Base-by-base conservation (phyloP, 2,329 filamentous ascomycete species). In the Diplodia corticola region DNA sequence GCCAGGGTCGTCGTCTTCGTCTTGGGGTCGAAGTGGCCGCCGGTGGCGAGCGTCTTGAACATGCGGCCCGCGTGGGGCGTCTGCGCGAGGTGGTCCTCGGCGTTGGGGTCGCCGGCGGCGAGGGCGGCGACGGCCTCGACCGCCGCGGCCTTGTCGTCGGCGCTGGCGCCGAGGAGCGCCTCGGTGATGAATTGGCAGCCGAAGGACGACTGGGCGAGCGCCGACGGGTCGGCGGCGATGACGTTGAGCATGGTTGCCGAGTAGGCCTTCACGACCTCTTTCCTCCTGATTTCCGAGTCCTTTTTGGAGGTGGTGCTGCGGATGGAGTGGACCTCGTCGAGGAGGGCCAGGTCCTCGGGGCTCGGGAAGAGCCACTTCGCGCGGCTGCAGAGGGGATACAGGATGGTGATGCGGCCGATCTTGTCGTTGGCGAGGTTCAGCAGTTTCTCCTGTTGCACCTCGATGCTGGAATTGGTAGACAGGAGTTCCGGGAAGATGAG, bases 261-360 rank as follows among this genome's bases (percentile, higher is more conserved):
- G 30, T 96, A 81, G 12, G 88, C 85, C 67, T 88, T 86, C 24
- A 92, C 82, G 49, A 99, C 82, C 76, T 97, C 95, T 71, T 87
- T 84, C 67, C 91, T 88, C 67, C 95, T 87, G 24, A 85, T 79
- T 64, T 90, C 88, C 0, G 92, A 84, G 66, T 97, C 92, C 80
- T 99, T 99, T 81, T 98, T 99, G 69, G 92, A 96, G 1, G 93
- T 98, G 15, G 85, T 88, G 71, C 89, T 86, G 64, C 95, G 89
- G 69, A 96, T 90, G 65, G 88, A 86, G 73, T 91, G 90, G 26
- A 97, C 81, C 77, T 97, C 91, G 66, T 87, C 83, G 4, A 99
- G 82, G 40, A 92, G 79, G 69, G 93, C 89, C 37, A 84, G 84
- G 12, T 83, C 79, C 17, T 78, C 74, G 26, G 46, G 48, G 15